These are phyloP conservation scores for Endocarpon pusillum DNA, from an alignment of 495 filamentous ascomycete genomes.

Conservation along the genomic window DNA sequence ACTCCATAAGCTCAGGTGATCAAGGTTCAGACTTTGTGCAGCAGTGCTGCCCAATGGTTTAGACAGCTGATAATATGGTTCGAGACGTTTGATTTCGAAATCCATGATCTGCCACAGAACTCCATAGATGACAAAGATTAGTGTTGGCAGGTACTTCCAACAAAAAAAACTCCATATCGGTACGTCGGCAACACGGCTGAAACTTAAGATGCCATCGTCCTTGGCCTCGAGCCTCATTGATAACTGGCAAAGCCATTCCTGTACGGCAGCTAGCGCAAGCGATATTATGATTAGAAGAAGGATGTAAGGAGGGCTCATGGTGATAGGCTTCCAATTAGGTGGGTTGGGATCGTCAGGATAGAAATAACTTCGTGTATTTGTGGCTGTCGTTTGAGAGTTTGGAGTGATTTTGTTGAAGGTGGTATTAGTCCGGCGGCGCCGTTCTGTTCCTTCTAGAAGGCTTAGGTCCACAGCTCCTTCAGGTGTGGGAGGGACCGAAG, in stretches of 20 bases:
- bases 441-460: conserved; percentile 6
- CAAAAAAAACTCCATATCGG: conserved; percentile 38
- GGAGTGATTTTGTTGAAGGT: neutral
- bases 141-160: conserved; percentile 56
- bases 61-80: conserved; percentile 60
- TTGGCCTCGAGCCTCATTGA: conserved; percentile 18
- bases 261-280: conserved; percentile 31
- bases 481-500: conserved; percentile 2
- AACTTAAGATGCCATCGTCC: conserved; percentile 26
- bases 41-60: conserved; percentile 42
- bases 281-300: conserved; percentile 38
- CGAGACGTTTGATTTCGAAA: conserved; percentile 56
- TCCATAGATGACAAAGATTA: conserved; percentile 52
- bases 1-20: conserved; percentile 49
- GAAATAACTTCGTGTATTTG: conserved; percentile 24
- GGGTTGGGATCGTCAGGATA: conserved; percentile 30
- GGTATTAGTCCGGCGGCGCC: conserved; percentile 1
- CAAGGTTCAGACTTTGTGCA: conserved; percentile 50
- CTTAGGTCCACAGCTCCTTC: conserved; percentile 11
- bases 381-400: neutral
- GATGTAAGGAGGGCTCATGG: conserved; percentile 50
- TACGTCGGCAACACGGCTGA: conserved; percentile 34
- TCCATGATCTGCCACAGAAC: conserved; percentile 60
- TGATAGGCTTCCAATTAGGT: conserved; percentile 56
- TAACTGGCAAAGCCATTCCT: conserved; percentile 45